Base-by-base conservation (phyloP, 306 rosid species). In the Hippophae gyantsensis region DNA sequence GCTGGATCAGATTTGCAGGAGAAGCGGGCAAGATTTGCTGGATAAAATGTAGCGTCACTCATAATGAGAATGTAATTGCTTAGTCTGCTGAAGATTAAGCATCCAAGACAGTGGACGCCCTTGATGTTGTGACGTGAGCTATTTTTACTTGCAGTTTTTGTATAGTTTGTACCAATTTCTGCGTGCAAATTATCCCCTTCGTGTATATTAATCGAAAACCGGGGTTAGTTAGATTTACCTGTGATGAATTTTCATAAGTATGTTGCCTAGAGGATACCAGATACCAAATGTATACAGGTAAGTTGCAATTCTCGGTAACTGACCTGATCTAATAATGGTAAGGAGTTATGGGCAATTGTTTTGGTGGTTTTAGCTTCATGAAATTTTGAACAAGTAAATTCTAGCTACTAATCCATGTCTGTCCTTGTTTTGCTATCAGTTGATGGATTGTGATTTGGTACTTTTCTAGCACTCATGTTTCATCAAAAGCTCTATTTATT, bases 1-100 rank as follows among this genome's bases (percentile, higher is more conserved):
- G 62, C 86, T n/a, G 81, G 85, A 65, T 71, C 76, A 12, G 70
- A 81, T 71, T 66, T 40, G 43, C 68, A 42, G 6, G 67, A 65
- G 63, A 81, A 73, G 63, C 68, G 41, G 66, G 70, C 50, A 54
- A 76, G 83, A 74, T 73, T 46, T 51, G 67, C 52, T 1, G 72
- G 65, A 47, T 70, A 68, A 78, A 38, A 54, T 61, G 67, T 13
- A 44, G 61, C 56, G 60, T 58, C 52, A 6, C 61, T 27, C 64
- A 59, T 60, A 58, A 60, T 55, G 65, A 48, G 26, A 52, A 62
- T 62, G 32, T 50, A 26, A 43, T 40, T 60, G 43, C 71, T 62
- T 61, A 47, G 69, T 52, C 46, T 78, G n/a, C 13, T 6, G 45
- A 57, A 63, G 62, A 62, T 38, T 64, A 57, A 61, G 72, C 63